Evolutionary conservation across 495 filamentous ascomycete genomes (phyloP).

Genomic region (Penicillium robsamsonii): DNA sequence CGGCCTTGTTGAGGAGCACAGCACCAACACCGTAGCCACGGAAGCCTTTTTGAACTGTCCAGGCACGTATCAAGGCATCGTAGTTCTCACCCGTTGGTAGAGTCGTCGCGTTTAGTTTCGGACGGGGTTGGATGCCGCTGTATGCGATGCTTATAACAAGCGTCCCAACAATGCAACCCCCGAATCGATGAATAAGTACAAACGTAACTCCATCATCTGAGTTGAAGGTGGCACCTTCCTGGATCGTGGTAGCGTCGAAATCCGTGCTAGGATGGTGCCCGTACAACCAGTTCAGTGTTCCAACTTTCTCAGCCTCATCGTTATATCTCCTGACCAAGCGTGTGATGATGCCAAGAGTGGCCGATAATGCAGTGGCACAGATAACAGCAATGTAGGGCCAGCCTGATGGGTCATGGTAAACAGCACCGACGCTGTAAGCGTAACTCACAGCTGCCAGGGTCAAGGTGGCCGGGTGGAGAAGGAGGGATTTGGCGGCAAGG

Average conservation of each 20-base stretch:
- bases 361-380: slow-evolving; percentile 45
- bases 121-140: slow-evolving; percentile 19
- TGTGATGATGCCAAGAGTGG: slow-evolving; percentile 38
- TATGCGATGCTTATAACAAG: slow-evolving; percentile 46
- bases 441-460: slow-evolving; percentile 36
- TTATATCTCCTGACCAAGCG: slow-evolving; percentile 48
- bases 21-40: slow-evolving; percentile 65
- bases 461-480: slow-evolving; percentile 51
- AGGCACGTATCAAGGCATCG: slow-evolving; percentile 59
- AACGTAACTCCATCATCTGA: slow-evolving; percentile 16
- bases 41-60: slow-evolving; percentile 69
- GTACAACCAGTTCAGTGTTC: slow-evolving; percentile 45
- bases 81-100: slow-evolving; percentile 1
- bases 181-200: slow-evolving; percentile 55
- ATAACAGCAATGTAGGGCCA: slow-evolving; percentile 23
- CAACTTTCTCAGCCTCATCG: slow-evolving; percentile 50
- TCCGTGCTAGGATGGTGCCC: slow-evolving; percentile 9
- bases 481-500: slow-evolving; percentile 47
- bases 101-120: neutral
- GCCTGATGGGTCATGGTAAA: slow-evolving; percentile 39
- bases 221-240: neutral
- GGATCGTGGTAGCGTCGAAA: neutral
- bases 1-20: slow-evolving; percentile 65
- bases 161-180: slow-evolving; percentile 56
- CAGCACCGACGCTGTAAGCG: slow-evolving; percentile 30